A percentile compares a stretch with the other conserved stretches of the same genome.
These are phyloP conservation scores for Diplodia seriata DNA, from an alignment of 2,329 filamentous ascomycete genomes.

Conservation along the genomic window DNA sequence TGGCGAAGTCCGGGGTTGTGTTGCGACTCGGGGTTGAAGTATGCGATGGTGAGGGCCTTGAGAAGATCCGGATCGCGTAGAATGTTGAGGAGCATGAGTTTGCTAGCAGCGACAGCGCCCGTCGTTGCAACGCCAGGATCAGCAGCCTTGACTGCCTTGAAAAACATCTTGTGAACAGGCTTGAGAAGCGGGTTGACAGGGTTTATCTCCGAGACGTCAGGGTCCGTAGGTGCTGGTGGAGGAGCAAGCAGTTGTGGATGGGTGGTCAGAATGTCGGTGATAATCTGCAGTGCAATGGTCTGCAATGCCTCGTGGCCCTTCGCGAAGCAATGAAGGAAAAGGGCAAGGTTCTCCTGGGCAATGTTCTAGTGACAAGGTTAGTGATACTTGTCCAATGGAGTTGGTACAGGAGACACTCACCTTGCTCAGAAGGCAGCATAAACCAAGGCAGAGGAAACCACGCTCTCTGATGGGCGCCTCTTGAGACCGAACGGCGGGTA, in stretches of 20 bases:
- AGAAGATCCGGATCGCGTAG: conserved; percentile 67
- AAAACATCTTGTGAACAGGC: conserved; percentile 81
- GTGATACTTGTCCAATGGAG: background rate
- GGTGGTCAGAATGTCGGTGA: conserved; percentile 90
- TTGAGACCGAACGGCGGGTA: conserved; percentile 91
- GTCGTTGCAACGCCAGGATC: conserved; percentile 77
- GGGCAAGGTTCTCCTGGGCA: conserved; percentile 86
- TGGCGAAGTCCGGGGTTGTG: conserved; percentile 84
- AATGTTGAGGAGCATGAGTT: conserved; percentile 83
- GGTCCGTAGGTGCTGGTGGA: conserved; percentile 33
- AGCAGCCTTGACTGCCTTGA: conserved; percentile 69
- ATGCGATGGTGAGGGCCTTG: conserved; percentile 81
- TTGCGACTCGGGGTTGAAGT: conserved; percentile 85
- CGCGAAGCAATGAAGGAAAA: conserved; percentile 95
- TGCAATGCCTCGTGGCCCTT: conserved; percentile 91
- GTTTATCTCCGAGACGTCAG: conserved; percentile 47
- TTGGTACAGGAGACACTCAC: conserved; percentile 48
- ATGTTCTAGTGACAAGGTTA: conserved; percentile 64
- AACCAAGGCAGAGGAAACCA: conserved; percentile 84
- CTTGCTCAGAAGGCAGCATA: conserved; percentile 90
- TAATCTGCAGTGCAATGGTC: conserved; percentile 86
- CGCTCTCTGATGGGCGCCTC: conserved; percentile 91
- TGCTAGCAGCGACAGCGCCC: conserved; percentile 81
- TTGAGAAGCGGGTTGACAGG: conserved; percentile 55
- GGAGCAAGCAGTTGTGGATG: conserved; percentile 79